A percentile compares a stretch with the other conserved stretches of the same genome.
These are phyloP conservation scores for Xylaria nigripes DNA, from an alignment of 495 filamentous ascomycete genomes.

Conservation along the genomic window DNA sequence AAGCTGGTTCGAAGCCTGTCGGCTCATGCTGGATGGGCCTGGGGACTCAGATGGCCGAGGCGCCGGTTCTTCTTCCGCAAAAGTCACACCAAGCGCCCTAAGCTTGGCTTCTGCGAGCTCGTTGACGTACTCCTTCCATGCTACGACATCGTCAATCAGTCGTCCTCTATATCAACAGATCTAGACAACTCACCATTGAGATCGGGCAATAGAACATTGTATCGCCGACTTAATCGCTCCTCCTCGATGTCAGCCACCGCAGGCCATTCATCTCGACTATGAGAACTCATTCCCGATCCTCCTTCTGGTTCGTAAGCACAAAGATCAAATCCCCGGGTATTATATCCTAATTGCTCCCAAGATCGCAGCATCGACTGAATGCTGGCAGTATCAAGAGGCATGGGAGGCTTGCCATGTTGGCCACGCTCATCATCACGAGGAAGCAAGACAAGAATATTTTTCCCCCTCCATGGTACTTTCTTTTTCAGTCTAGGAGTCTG, in stretches of 20 bases:
- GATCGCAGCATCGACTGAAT: constrained; percentile 56
- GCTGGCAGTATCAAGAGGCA: constrained; percentile 53
- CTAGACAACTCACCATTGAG: constrained; percentile 36
- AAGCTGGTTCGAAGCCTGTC: constrained; percentile 55
- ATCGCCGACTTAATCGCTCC: constrained; percentile 45
- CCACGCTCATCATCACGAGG: constrained; percentile 61
- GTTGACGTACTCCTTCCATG: constrained; percentile 79
- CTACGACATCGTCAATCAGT: constrained; percentile 32
- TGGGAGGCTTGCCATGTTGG: constrained; percentile 46
- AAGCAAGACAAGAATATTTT: constrained; percentile 62
- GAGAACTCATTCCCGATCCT: constrained; percentile 32
- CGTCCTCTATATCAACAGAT: not conserved
- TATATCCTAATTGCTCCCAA: constrained; percentile 71
- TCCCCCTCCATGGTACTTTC: constrained; percentile 60
- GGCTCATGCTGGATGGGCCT: constrained; percentile 42
- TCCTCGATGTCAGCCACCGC: constrained; percentile 49
- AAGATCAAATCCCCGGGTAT: constrained; percentile 63
- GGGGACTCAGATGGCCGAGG: constrained; percentile 46
- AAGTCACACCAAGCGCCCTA: constrained; percentile 75
- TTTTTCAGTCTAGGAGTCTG: constrained; percentile 43
- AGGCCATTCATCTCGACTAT: constrained; percentile 70
- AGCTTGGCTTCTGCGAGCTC: constrained; percentile 82
- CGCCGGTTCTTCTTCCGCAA: constrained; percentile 60
- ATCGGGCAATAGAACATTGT: constrained; percentile 69
- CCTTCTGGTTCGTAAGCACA: constrained; percentile 19